Evolutionary conservation across 768 basidiomycete species (phyloP), one percentile per base, ranked within the genome.

Genomic region (Panaeolus papilionaceus): DNA sequence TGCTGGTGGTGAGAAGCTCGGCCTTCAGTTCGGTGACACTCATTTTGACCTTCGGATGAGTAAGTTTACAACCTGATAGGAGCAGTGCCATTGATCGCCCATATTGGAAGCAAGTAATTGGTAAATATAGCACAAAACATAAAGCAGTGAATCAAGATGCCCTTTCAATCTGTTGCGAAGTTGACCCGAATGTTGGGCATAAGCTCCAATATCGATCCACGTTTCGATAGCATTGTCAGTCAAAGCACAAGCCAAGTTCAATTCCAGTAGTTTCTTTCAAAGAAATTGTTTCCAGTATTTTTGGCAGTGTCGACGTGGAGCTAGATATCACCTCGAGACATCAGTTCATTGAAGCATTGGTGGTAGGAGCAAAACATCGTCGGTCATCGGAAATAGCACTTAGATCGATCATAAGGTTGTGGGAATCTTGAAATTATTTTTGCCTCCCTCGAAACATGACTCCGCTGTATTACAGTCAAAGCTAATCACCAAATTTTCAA

Each of bases 1-100:
- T 58, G 54, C 26, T 33, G 33, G 14, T 28, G 54, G 54, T 58
- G 28, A n/a, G 54, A 58, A 58, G 33, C 54, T 58, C 54, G 54
- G 54, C 5, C 26, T 37, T 58, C 10, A 14, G 28, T 7, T 58
- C 54, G 54, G 54, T 3, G 54, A 58, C 54, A 33, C 54, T 28
- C 42, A 58, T 49, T 49, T 58, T 33, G 28, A 7, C 28, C n/a
- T 33, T 37, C 14, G 28, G 26, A 58, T 58, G 54, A 58, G 54
- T 58, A 58, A 58, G 26, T 28, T 5, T 16, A 12, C 33, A 58
- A 14, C 33, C 6, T 7, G 16, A 37, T 28, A 28, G 26, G 33
- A 58, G 54, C 14, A 58, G 16, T 37, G 12, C 28, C 10, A 58
- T 51, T 37, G 26, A 58, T 58, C 14, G 28, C 26, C 16, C 54